Percentiles rank a stretch among this genome's conserved stretches.
Conservation (phyloP, 106 monocot species). For the Allium sativum region DNA sequence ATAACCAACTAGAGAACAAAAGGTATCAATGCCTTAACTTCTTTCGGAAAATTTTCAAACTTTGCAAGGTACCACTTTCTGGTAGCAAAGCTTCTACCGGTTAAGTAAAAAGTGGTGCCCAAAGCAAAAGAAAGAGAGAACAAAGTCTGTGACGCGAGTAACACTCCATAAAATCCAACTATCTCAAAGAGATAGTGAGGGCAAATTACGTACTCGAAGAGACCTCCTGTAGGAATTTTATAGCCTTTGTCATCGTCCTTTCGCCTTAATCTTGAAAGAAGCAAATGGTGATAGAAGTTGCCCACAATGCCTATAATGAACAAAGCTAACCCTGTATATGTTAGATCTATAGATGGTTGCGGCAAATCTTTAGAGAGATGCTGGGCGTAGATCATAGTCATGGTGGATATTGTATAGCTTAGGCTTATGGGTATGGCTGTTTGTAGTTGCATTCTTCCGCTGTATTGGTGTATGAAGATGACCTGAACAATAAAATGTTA, state of each 20-base stretch:
- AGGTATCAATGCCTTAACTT: slow-evolving; percentile 61
- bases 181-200: slow-evolving; percentile 94
- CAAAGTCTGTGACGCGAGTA: slow-evolving; percentile 53
- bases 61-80: slow-evolving; percentile 71
- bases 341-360: slow-evolving; percentile 38
- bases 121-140: slow-evolving; percentile 25
- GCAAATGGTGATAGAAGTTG: slow-evolving; percentile 76
- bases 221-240: slow-evolving; percentile 67
- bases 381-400: slow-evolving; percentile 50
- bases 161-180: slow-evolving; percentile 34
- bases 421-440: slow-evolving; percentile 24
- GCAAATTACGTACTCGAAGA: slow-evolving; percentile 60
- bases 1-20: slow-evolving; percentile 33
- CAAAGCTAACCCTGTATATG: slow-evolving; percentile 29
- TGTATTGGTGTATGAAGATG: slow-evolving; percentile 61
- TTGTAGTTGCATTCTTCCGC: slow-evolving; percentile 33
- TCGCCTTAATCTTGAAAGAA: slow-evolving; percentile 53
- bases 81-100: slow-evolving; percentile 65
- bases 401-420: slow-evolving; percentile 32
- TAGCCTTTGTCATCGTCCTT: slow-evolving; percentile 45
- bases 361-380: slow-evolving; percentile 24
- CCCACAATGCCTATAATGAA: slow-evolving; percentile 59
- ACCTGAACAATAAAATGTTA: slow-evolving; percentile 31
- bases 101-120: slow-evolving; percentile 41
- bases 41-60: slow-evolving; percentile 53